A percentile compares a stretch with the other conserved stretches of the same genome.
Conservation (phyloP, 2,329 filamentous ascomycete species). For the Stagonosporopsis chrysanthemi region DNA sequence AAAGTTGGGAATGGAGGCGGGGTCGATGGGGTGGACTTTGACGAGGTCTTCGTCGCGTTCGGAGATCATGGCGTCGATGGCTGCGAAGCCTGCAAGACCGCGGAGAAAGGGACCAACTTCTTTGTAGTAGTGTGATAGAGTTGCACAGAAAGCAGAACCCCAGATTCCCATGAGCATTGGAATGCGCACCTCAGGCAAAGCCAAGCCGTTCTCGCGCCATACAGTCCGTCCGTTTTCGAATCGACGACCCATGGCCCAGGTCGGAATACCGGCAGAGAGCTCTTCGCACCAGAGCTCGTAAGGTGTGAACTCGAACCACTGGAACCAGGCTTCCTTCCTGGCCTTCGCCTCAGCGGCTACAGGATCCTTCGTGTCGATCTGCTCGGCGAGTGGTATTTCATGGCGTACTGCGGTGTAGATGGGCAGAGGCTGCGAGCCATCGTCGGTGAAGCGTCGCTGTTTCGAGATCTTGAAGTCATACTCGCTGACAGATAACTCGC, state of each 20-base stretch:
- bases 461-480: conserved; percentile 90
- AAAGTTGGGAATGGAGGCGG: conserved; percentile 89
- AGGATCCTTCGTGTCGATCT: conserved; percentile 45
- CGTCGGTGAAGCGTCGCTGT: conserved; percentile 76
- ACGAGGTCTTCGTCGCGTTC: conserved; percentile 83
- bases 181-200: conserved; percentile 83
- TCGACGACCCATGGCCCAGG: conserved; percentile 86
- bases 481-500: conserved; percentile 78
- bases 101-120: conserved; percentile 86
- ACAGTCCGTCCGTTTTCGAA: conserved; percentile 77
- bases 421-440: conserved; percentile 83
- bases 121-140: conserved; percentile 92
- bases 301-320: conserved; percentile 92
- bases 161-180: conserved; percentile 92
- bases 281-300: conserved; percentile 98
- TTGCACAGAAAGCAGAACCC: conserved; percentile 95
- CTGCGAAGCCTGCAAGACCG: conserved; percentile 75
- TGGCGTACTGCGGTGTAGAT: conserved; percentile 97
- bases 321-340: conserved; percentile 82
- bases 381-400: conserved; percentile 78
- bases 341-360: conserved; percentile 55
- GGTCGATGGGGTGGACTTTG: conserved; percentile 94
- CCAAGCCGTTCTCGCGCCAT: conserved; percentile 68
- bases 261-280: conserved; percentile 88
- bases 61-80: conserved; percentile 82